Evolutionary conservation across 805 yeast genomes (phyloP), one percentile per base, ranked within the genome.

Genomic region (Lachancea sp.): DNA sequence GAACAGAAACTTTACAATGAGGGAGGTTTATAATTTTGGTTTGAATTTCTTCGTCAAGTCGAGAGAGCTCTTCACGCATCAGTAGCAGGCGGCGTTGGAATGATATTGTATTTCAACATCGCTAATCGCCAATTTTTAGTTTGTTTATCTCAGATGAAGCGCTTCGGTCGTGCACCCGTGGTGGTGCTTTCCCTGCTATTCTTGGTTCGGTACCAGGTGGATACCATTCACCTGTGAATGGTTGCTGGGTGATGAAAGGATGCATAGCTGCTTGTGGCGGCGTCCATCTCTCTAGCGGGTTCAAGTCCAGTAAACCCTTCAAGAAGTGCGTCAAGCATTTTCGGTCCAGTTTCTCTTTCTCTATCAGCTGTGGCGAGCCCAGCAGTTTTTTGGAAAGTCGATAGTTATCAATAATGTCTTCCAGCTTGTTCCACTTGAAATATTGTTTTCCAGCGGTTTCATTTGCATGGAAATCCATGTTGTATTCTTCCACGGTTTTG

Each of bases 231-330:
- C 80, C 83, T 10, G 63, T 62, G 56, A 77, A 81, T 45, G 68
- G 71, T 44, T 71, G 71, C 41, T 75, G 81, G 4, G 85, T 84
- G 16, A 93, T 79, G 63, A 93, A 93, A 0, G 98, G 97, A 67
- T 93, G 99, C 63, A 78, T 70, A 13, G 82, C 70, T 0, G 98
- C 99, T 63, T 93, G 97, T 54, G 88, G 96, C 11, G 99, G 99
- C 0, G 97, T 87, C 84, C 96, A 85, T 55, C 99, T 77, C 62
- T 89, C 96, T 55, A 93, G 73, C 0, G 99, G 99, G 63, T 91
- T 90, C 56, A 88, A 65, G 52, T 83, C 86, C 49, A 93, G 69
- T 9, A 87, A 74, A 20, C 95, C 95, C 36, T 71, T 65, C 40
- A 93, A 70, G 55, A 93, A 87, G 62, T 91, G 95, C 20, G 82